phyloP scores from a whole-genome alignment of 441 rosid species.

The Daphne laureola region DNA sequence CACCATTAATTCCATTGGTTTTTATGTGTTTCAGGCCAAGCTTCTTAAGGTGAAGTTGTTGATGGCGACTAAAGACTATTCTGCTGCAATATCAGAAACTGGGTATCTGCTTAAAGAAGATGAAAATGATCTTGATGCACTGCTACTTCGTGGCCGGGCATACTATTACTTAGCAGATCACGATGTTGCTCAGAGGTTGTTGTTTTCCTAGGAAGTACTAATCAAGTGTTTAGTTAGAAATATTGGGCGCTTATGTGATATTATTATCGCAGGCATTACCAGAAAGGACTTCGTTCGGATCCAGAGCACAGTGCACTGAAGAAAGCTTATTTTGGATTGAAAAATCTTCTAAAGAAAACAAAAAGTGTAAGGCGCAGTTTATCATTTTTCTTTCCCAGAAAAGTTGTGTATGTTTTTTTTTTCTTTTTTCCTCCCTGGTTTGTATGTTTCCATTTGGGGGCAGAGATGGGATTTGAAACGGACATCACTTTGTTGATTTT shows the following conservation, averaged over 20 bases:
- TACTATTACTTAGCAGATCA: constrained; percentile 97
- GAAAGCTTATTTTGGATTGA: constrained; percentile 92
- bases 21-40: constrained; percentile 57
- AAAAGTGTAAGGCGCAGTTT: constrained; percentile 53
- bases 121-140: constrained; percentile 83
- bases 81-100: constrained; percentile 69
- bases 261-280: constrained; percentile 69
- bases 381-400: neutral
- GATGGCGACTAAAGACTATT: constrained; percentile 69
- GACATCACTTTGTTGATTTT: neutral
- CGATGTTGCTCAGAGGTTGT: constrained; percentile 87
- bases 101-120: constrained; percentile 87
- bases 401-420: neutral
- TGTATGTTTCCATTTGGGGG: constrained; percentile 11
- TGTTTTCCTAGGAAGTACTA: neutral
- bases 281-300: constrained; percentile 91
- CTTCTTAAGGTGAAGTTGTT: constrained; percentile 68
- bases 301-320: constrained; percentile 93
- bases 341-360: constrained; percentile 88
- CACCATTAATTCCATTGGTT: constrained; percentile 7
- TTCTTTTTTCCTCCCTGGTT: neutral
- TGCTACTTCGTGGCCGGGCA: constrained; percentile 92
- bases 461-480: constrained; percentile 3
- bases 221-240: neutral
- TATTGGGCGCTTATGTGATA: constrained; percentile 14